Evolutionary conservation across 2,329 filamentous ascomycete genomes (phyloP).

Genomic region (Fusarium cyanostomum): DNA sequence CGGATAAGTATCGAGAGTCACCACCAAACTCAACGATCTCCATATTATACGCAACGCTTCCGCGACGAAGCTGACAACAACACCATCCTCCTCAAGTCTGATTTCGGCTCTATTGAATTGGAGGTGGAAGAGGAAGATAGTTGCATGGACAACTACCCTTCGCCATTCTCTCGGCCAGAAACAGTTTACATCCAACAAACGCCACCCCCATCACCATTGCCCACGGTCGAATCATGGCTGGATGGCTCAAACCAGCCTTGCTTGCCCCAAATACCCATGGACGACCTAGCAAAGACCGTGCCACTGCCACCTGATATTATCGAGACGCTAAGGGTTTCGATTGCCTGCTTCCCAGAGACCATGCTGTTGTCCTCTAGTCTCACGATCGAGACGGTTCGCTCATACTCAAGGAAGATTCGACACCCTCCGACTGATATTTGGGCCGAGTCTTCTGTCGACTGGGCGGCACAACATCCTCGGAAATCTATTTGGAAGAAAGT

Average conservation of each 20-base stretch:
- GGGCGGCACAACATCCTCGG: slow-evolving; percentile 24
- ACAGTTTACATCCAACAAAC: slow-evolving; percentile 47
- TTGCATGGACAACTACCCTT: slow-evolving; percentile 14
- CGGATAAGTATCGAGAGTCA: slow-evolving; percentile 10
- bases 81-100: slow-evolving; percentile 30
- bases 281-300: slow-evolving; percentile 52
- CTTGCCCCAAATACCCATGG: slow-evolving; percentile 43
- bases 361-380: slow-evolving; percentile 66
- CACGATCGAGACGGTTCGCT: slow-evolving; percentile 66
- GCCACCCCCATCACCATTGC: slow-evolving; percentile 48
- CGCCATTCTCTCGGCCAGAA: slow-evolving; percentile 23
- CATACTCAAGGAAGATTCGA: slow-evolving; percentile 63
- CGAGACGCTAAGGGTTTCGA: slow-evolving; percentile 63
- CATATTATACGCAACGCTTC: slow-evolving; percentile 18
- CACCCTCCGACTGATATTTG: slow-evolving; percentile 48
- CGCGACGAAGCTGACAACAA: slow-evolving; percentile 32
- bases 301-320: slow-evolving; percentile 63
- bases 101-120: slow-evolving; percentile 32
- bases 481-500: slow-evolving; percentile 52
- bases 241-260: slow-evolving; percentile 46
- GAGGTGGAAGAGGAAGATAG: slow-evolving; percentile 36
- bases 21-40: slow-evolving; percentile 18
- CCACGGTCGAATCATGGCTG: slow-evolving; percentile 51
- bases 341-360: slow-evolving; percentile 67
- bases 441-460: slow-evolving; percentile 32